phyloP scores from a whole-genome alignment of 768 basidiomycete genomes.

The Hortiboletus campestris region DNA sequence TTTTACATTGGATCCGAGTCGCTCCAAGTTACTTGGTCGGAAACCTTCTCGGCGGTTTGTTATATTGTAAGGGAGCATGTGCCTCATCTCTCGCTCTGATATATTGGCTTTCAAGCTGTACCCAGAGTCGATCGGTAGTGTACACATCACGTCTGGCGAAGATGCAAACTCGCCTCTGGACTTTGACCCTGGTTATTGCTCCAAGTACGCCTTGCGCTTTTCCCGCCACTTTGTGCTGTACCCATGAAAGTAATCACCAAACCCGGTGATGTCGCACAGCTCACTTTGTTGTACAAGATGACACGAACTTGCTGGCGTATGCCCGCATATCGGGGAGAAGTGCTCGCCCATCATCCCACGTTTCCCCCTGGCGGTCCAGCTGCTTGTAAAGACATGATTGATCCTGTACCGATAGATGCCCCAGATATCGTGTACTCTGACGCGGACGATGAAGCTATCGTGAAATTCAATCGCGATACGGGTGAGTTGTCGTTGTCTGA shows the following conservation, averaged over 20 bases:
- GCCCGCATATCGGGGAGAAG: too few species aligned
- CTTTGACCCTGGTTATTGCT: slow-evolving; percentile 46
- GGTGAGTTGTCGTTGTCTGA: slow-evolving; percentile 2
- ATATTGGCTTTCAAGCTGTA: slow-evolving; percentile 31
- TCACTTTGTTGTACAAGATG: slow-evolving; percentile 41
- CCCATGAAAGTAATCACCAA: not conserved
- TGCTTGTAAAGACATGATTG: slow-evolving; percentile 8
- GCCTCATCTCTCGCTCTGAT: not conserved
- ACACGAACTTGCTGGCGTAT: too few species aligned
- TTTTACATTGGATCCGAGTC: slow-evolving; percentile 17
- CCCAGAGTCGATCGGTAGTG: slow-evolving; percentile 44
- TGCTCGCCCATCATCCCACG: too few species aligned
- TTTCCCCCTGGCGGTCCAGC: too few species aligned
- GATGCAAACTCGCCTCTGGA: slow-evolving; percentile 41
- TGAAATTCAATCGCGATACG: slow-evolving; percentile 20
- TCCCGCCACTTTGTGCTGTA: not conserved
- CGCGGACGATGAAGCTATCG: slow-evolving; percentile 35
- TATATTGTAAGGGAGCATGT: slow-evolving; percentile 31
- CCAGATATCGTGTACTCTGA: slow-evolving; percentile 35
- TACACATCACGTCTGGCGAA: slow-evolving; percentile 45
- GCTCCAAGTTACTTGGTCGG: slow-evolving; percentile 10
- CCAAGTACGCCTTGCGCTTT: slow-evolving; percentile 45
- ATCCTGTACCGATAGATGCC: slow-evolving; percentile 24
- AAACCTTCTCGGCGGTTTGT: slow-evolving; percentile 30
- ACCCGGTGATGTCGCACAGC: slow-evolving; percentile 39